Evolutionary conservation across 768 basidiomycete species (phyloP), one percentile per base, ranked within the genome.

Genomic region (Lentinula lateritia): DNA sequence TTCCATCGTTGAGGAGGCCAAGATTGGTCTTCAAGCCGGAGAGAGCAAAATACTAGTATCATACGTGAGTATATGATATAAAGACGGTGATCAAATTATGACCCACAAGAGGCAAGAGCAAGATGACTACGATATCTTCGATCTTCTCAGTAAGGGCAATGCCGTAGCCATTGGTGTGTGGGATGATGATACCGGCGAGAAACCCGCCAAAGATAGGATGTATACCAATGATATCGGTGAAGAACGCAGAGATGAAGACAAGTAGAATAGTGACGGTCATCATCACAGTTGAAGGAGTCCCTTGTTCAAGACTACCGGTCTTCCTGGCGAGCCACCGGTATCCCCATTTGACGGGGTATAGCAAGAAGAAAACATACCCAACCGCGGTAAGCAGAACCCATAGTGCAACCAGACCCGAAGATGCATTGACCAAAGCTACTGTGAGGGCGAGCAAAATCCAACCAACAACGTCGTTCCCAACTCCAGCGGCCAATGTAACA

Each of bases 361-460:
- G 73, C 50, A 94, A 73, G 68, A 93, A 76, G 16, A 93, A 55
- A 5, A 81, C 78, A 74, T 82, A 94, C 2, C 83, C 93, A 0
- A 83, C 74, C 23, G 82, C 80, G 6, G 80, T 77, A n/a, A 95
- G 78, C 1, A 96, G 76, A 34, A 95, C 85, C 74, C 86, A 95
- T 0, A 95, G 79, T 0, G 93, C 92, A 0, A 86, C 87, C 15
- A 92, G 74, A 0, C 91, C 92, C 0, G 75, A 77, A 0, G 82
- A 79, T 0, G 93, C 88, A 69, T 93, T 93, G 63, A 92, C 89
- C 46, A 96, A 81, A 0, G 93, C 91, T 18, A 95, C 89, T 0
- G 88, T 85, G 41, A 95, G 75, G 3, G 93, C 93, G 13, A 96
- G 81, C 6, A 96, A 76, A 60, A 92, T 78, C 93, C 92, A 93